Evolutionary conservation across 75 land plant genomes (phyloP).

Genomic region (Pseudotsuga menziesii): DNA sequence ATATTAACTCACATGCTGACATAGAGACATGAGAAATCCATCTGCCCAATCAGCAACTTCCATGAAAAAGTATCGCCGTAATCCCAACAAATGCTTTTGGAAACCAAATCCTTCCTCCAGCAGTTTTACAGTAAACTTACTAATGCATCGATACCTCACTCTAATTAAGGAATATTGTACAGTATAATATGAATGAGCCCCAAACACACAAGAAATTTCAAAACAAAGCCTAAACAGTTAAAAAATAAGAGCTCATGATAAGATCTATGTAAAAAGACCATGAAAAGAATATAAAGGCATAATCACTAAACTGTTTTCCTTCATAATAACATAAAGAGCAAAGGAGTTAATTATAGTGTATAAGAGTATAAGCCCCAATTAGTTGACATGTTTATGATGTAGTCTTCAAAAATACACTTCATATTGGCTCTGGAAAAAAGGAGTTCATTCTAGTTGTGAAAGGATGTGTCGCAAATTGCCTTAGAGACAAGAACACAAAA

Average conservation of each 20-base stretch:
- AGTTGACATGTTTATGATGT: neutral
- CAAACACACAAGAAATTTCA: neutral
- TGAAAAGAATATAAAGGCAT: neutral
- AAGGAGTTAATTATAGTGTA: no score
- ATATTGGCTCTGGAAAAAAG: neutral
- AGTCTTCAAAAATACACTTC: neutral
- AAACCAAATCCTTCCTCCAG: slow-evolving; percentile 78
- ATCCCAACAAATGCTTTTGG: slow-evolving; percentile 69
- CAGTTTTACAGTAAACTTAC: slow-evolving; percentile 72
- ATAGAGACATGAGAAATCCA: slow-evolving; percentile 66
- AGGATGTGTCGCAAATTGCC: neutral
- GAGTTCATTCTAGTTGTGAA: neutral
- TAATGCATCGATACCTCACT: slow-evolving; percentile 68
- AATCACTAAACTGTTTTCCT: neutral
- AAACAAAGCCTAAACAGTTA: neutral
- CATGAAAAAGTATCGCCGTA: slow-evolving; percentile 93
- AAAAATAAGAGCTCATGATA: neutral
- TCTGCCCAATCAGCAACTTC: slow-evolving; percentile 97
- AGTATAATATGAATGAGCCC: neutral
- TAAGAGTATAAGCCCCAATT: neutral
- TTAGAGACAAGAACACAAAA: neutral
- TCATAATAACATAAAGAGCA: neutral
- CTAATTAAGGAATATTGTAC: slow-evolving; percentile 32
- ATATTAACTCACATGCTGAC: slow-evolving; percentile 41
- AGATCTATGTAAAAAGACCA: neutral